Evolutionary conservation across 192 early-diverging fungal species (phyloP).

Genomic region (Cladochytrium replicatum): DNA sequence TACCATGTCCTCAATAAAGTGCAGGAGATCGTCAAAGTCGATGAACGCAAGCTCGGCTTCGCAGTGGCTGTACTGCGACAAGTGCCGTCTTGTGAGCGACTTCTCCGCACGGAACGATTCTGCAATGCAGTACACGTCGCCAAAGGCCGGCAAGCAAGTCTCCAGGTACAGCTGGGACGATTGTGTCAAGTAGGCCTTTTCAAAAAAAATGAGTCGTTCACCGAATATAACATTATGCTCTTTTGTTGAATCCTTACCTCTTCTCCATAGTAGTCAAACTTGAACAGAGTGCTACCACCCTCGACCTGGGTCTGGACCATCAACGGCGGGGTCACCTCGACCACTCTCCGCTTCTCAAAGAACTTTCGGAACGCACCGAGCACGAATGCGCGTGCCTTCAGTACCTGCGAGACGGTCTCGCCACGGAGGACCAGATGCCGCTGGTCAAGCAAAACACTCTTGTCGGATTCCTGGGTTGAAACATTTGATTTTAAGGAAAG

Average conservation of each 20-base stretch:
- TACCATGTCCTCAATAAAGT: conserved; percentile 83
- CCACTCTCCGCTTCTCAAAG: conserved; percentile 68
- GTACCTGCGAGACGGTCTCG: conserved; percentile 73
- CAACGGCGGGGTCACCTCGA: conserved; percentile 93
- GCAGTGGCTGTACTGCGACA: conserved; percentile 94
- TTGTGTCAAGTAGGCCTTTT: conserved; percentile 90
- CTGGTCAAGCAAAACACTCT: conserved; percentile 76
- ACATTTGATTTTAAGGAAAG: background rate
- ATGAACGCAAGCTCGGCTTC: conserved; percentile 97
- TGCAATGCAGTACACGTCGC: conserved; percentile 91
- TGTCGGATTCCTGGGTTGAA: conserved; percentile 61
- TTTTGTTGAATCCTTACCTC: conserved; percentile 29
- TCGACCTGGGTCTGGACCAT: conserved; percentile 99
- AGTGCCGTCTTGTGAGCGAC: conserved; percentile 90
- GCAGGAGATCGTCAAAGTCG: conserved; percentile 79
- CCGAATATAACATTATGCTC: background rate
- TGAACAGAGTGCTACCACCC: conserved; percentile 91
- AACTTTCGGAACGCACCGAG: conserved; percentile 93
- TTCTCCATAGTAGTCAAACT: conserved; percentile 94
- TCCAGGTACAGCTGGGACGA: conserved; percentile 98
- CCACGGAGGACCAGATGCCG: conserved; percentile 96
- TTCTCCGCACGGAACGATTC: conserved; percentile 98
- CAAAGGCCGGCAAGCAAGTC: conserved; percentile 86
- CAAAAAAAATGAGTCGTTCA: conserved; percentile 8
- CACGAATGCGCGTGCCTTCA: conserved; percentile 76